A percentile compares a stretch with the other conserved stretches of the same genome.
Evolutionary conservation across 2,329 filamentous ascomycete genomes (phyloP).

Genomic region (Curvularia lunata): DNA sequence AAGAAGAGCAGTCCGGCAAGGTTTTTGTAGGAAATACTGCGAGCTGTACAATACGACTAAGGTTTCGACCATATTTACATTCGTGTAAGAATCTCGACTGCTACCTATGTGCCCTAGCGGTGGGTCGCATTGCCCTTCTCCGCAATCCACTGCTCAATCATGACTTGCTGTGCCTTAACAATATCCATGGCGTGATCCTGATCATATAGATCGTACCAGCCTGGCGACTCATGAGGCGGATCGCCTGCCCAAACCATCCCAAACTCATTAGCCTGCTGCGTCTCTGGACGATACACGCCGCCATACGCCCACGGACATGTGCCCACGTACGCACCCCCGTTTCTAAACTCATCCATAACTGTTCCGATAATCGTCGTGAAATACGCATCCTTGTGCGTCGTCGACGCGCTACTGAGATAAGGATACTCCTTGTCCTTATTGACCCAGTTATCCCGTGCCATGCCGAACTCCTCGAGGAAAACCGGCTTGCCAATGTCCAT

Average conservation of each 20-base stretch:
- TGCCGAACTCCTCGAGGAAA: slow-evolving; percentile 51
- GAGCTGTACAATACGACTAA: neutral
- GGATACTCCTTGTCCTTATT: slow-evolving; percentile 46
- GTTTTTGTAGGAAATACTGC: slow-evolving; percentile 25
- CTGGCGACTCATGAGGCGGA: slow-evolving; percentile 49
- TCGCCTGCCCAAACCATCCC: slow-evolving; percentile 52
- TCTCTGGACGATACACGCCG: slow-evolving; percentile 49
- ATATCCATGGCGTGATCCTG: slow-evolving; percentile 49
- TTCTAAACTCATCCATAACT: slow-evolving; percentile 45
- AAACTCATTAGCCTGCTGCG: slow-evolving; percentile 47
- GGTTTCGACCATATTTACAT: neutral
- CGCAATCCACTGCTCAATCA: slow-evolving; percentile 39
- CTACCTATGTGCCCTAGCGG: neutral
- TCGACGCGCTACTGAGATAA: slow-evolving; percentile 45
- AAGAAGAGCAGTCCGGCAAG: slow-evolving; percentile 35
- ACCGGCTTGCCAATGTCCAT: slow-evolving; percentile 49
- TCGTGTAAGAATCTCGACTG: neutral
- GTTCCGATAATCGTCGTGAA: slow-evolving; percentile 48
- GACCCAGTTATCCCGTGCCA: slow-evolving; percentile 52
- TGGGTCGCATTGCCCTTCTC: slow-evolving; percentile 18
- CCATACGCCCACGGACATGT: slow-evolving; percentile 51
- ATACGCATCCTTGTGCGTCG: slow-evolving; percentile 49
- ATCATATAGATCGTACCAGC: slow-evolving; percentile 52
- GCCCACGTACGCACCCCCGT: slow-evolving; percentile 46
- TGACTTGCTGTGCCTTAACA: slow-evolving; percentile 42